Percentiles rank a stretch among this genome's conserved stretches.
These are phyloP conservation scores for Ottelia alismoides DNA, from an alignment of 106 monocot species.

Conservation along the genomic window DNA sequence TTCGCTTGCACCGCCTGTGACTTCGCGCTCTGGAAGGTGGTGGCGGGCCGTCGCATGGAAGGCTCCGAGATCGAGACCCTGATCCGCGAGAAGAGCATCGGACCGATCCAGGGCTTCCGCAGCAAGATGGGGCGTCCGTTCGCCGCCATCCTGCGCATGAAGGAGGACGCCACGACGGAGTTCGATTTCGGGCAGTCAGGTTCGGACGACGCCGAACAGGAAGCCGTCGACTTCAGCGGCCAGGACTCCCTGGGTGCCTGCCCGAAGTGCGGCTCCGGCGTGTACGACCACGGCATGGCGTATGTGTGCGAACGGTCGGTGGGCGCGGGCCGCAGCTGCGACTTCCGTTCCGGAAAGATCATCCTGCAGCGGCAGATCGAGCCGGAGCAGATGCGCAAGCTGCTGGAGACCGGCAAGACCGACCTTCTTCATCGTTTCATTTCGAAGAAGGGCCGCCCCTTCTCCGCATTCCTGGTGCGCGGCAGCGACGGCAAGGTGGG, in stretches of 20 bases:
- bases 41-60: neutral
- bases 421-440: neutral
- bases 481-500: neutral
- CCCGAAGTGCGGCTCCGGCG: neutral
- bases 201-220: neutral
- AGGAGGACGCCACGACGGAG: neutral
- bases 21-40: neutral
- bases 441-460: neutral
- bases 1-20: neutral
- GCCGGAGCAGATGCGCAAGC: neutral
- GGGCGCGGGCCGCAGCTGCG: neutral
- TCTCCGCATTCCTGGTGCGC: neutral
- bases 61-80: neutral
- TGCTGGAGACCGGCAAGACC: neutral
- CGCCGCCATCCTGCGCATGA: neutral
- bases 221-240: neutral
- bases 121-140: neutral
- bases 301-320: neutral
- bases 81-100: neutral
- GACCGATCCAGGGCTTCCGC: neutral
- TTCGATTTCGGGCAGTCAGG: neutral
- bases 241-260: neutral
- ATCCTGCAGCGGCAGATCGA: neutral
- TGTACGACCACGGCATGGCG: neutral
- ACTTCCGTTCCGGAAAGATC: neutral